Conservation (phyloP, 192 early-diverging fungal species). For the Cladochytrium replicatum region DNA sequence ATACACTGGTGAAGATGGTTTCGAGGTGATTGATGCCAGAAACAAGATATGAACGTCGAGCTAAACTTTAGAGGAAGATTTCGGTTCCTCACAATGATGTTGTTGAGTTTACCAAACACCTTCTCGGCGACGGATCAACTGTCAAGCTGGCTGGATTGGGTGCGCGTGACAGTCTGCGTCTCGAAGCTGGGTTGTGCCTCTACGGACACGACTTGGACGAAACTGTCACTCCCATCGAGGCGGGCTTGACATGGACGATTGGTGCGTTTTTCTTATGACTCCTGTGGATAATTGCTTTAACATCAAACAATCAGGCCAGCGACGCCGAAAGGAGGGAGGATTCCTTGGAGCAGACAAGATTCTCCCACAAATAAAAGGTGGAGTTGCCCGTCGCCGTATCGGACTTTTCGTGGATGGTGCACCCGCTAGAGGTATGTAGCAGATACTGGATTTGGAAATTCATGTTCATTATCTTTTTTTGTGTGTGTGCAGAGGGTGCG, state of each 20-base stretch:
- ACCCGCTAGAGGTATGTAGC: constrained; percentile 69
- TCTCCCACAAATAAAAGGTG: constrained; percentile 75
- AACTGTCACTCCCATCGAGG: constrained; percentile 85
- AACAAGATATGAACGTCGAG: too few relatives aligned
- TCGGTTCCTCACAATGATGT: constrained; percentile 70
- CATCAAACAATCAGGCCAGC: constrained; percentile 59
- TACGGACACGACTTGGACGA: constrained; percentile 96
- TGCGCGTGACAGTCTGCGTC: constrained; percentile 87
- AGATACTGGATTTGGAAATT: too few relatives aligned
- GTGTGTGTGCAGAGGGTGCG: constrained; percentile 18
- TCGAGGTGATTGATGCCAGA: constrained; percentile 64
- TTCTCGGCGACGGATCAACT: constrained; percentile 54
- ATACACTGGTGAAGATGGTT: constrained; percentile 99
- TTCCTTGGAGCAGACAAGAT: constrained; percentile 85
- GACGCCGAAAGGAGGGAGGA: constrained; percentile 76
- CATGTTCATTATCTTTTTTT: too few relatives aligned
- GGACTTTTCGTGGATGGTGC: constrained; percentile 88
- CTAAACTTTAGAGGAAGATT: too few relatives aligned
- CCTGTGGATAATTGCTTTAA: not conserved
- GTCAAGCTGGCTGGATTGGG: constrained; percentile 92
- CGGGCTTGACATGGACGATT: constrained; percentile 89
- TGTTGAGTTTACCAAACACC: constrained; percentile 55
- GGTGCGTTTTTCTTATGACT: constrained; percentile 26
- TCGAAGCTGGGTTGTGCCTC: constrained; percentile 95
- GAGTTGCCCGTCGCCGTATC: constrained; percentile 61